Evolutionary conservation across 2,329 filamentous ascomycete species (phyloP).

Genomic region (Dendrostoma leiphaemia): DNA sequence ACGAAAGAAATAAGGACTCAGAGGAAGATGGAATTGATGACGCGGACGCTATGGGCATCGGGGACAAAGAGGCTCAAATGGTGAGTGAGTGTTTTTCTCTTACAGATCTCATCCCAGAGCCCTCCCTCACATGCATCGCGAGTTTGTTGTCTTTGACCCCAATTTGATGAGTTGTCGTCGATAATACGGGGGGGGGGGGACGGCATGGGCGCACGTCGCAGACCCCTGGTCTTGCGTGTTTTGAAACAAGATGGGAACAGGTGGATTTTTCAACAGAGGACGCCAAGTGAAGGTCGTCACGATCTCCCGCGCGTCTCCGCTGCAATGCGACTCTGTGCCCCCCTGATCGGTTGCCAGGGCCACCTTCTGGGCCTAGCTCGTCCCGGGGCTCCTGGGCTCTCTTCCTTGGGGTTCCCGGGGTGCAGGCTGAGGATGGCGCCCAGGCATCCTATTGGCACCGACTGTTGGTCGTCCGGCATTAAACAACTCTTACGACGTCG

Average conservation of each 20-base stretch:
- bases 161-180: too few relatives aligned
- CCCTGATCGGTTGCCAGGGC: slow-evolving; percentile 15
- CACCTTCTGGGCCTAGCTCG: slow-evolving; percentile 4
- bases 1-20: too few relatives aligned
- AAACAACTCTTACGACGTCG: slow-evolving; percentile 8
- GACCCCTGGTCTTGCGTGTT: background rate
- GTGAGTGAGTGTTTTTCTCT: too few relatives aligned
- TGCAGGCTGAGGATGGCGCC: slow-evolving; percentile 11
- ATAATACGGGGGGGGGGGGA: too few relatives aligned
- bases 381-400: background rate
- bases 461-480: background rate
- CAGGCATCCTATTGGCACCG: slow-evolving; percentile 5
- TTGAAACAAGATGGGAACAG: background rate
- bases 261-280: background rate
- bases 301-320: background rate
- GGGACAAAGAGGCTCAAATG: too few relatives aligned
- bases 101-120: too few relatives aligned
- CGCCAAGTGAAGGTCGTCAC: background rate
- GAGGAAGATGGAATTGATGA: too few relatives aligned
- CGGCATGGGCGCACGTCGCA: too few relatives aligned
- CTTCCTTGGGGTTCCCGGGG: background rate
- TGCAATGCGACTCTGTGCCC: slow-evolving; percentile 4
- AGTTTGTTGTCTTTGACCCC: too few relatives aligned
- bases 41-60: too few relatives aligned
- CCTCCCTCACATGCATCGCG: too few relatives aligned